Base-by-base conservation (phyloP, 768 basidiomycete genomes). In the Rhodotorula graminis region DNA sequence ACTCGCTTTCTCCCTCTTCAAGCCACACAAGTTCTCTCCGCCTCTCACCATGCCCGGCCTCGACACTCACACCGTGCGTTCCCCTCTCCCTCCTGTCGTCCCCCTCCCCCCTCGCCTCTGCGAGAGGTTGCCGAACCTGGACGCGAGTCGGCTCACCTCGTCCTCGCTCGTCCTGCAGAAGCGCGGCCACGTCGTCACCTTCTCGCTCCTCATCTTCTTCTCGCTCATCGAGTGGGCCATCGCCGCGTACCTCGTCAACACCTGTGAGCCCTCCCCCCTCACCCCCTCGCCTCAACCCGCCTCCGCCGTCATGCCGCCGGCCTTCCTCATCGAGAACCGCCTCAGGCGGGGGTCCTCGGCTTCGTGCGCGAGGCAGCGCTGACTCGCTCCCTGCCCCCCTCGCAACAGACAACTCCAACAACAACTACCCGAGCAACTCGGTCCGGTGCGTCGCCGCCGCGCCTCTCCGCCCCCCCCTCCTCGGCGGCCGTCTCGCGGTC, bases 101-200 rank as follows among this genome's bases (percentile, higher is more conserved):
- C n/a, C n/a, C n/a, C n/a, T n/a, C n/a, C n/a, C n/a, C 49, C 49
- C 25, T 25, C 50, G 25, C 49, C 18, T 15, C 8, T 46, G 14
- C 44, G 44, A 46, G 2, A 12, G 18, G 37, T n/a, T 49, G 27
- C 40, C 64, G 27, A 23, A 33, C 12, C 9, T 10, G 37, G 37
- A 37, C 5, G 37, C 4, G 37, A 37, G 44, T 58, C 27, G 21
- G 4, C 47, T 37, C 50, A n/a, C 65, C 31, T 69, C 68, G 15
- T 25, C 21, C 3, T 37, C 44, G 19, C 50, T 27, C 50, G 14
- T 6, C 53, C n/a, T n/a, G 53, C 53, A 69, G 33, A 72, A 72
- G 64, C 74, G 74, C 56, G 70, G 61, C 21, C 76, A 76, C 67
- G 65, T 73, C 27, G 69, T 64, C 65, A 12, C 66, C 7, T 76